Base-by-base conservation (phyloP, 495 filamentous ascomycete species). In the Neurospora sp. region DNA sequence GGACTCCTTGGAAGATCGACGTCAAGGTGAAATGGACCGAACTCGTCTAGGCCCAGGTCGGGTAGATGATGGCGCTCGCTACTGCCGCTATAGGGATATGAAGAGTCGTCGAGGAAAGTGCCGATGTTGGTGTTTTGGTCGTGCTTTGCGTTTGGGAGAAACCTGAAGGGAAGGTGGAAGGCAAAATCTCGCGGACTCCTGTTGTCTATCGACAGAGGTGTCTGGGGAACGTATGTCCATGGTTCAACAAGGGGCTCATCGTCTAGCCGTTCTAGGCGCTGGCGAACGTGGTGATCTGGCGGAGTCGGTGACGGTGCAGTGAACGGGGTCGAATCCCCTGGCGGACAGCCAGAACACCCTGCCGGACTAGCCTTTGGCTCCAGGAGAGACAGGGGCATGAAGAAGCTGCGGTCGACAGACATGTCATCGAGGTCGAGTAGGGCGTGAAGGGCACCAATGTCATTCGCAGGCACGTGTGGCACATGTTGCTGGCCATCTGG, bases 201-300 rank as follows among this genome's bases (percentile, higher is more conserved):
- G 12, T 37, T 65, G 53, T 65, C 53, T 31, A 73, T 74, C 69
- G 75, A 72, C 72, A 71, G 65, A 65, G 76, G 72, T 68, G 75
- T 75, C 75, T 38, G 74, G 72, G 77, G 70, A 70, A 65, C 53
- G 53, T 65, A 65, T 5, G 72, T 75, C 75, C 71, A 76, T 76
- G 77, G 72, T 72, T 70, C 72, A 20, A 44, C 38, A 31, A 65
- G 31, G 70, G 70, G 70, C 14, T 69, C 37, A 61, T 40, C 12
- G 38, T 72, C 70, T 61, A 74, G 70, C 39, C 22, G 61, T 72
- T 75, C 72, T 41, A 61, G 72, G 48, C 70, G 73, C 69, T 69
- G 71, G 41, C 37, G 72, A 38, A 38, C 53, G 35, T 65, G 53
- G 27, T 65, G 53, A 65, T 65, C 44, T 38, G 73, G 69, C 71